These are phyloP conservation scores for Scopulariopsis brevicaulis DNA, from an alignment of 2,329 filamentous ascomycete genomes.

Conservation along the genomic window DNA sequence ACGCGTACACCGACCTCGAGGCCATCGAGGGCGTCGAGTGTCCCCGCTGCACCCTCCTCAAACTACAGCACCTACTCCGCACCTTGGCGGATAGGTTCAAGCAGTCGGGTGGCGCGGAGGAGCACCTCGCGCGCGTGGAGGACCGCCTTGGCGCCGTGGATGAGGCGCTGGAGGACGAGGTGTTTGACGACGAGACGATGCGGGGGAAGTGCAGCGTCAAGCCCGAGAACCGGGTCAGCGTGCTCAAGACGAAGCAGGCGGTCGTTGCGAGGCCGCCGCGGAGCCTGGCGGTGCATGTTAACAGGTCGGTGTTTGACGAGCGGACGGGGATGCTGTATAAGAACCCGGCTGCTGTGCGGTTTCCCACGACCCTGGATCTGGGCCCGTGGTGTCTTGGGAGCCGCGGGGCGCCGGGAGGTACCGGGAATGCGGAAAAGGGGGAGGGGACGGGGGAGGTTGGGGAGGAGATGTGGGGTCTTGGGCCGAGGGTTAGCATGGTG, in stretches of 20 bases:
- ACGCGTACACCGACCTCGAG: constrained; percentile 77
- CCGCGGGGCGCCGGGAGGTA: neutral
- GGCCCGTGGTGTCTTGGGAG: constrained; percentile 77
- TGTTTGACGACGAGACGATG: constrained; percentile 63
- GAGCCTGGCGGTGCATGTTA: constrained; percentile 77
- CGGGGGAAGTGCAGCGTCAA: constrained; percentile 53
- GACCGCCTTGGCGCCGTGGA: constrained; percentile 55
- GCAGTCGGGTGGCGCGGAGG: constrained; percentile 9
- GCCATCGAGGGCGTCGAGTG: constrained; percentile 85
- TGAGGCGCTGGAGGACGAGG: constrained; percentile 63
- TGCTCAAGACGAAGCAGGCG: constrained; percentile 82
- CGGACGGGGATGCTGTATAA: constrained; percentile 69
- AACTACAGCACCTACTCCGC: constrained; percentile 33
- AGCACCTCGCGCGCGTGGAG: constrained; percentile 36
- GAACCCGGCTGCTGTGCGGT: constrained; percentile 69
- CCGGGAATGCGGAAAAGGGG: neutral
- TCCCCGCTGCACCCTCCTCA: constrained; percentile 74
- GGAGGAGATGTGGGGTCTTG: constrained; percentile 58
- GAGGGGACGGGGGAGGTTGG: constrained; percentile 4
- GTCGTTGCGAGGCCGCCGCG: constrained; percentile 74
- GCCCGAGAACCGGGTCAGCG: constrained; percentile 56
- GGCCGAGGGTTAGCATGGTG: constrained; percentile 65
- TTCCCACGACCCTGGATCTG: constrained; percentile 64
- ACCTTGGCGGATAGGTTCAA: constrained; percentile 20
- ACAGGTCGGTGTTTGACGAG: constrained; percentile 85